Evolutionary conservation across 441 rosid genomes (phyloP).

Genomic region (Eutrema salsugineum): DNA sequence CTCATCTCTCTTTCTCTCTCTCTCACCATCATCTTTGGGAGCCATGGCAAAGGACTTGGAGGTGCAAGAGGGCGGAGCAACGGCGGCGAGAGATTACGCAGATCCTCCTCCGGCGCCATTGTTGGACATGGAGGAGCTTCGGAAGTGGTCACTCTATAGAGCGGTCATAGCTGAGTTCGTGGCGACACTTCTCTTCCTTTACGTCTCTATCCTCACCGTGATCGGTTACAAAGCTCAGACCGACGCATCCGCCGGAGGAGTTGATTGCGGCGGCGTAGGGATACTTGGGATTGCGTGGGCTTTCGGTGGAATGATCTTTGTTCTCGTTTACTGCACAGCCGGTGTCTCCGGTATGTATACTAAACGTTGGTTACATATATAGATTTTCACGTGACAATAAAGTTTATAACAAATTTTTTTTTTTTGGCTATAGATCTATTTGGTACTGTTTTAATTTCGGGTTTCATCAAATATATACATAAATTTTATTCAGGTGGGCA

Average conservation of each 20-base stretch:
- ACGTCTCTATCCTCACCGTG: conserved; percentile 48
- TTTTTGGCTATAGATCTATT: not conserved
- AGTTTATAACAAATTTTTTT: not conserved
- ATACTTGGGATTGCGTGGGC: conserved; percentile 63
- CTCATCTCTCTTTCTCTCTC: conserved; percentile 13
- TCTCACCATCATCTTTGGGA: not conserved
- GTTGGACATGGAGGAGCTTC: conserved; percentile 43
- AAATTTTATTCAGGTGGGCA: too few species aligned
- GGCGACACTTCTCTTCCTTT: conserved; percentile 56
- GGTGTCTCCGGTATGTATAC: conserved; percentile 52
- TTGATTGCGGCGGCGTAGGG: conserved; percentile 53
- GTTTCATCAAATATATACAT: too few species aligned
- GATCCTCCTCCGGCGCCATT: conserved; percentile 55
- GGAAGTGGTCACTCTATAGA: conserved; percentile 52
- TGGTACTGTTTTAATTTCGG: too few species aligned
- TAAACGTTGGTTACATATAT: not conserved
- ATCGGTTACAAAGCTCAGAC: conserved; percentile 50
- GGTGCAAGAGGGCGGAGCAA: conserved; percentile 38
- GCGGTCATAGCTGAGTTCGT: conserved; percentile 59
- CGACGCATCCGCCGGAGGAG: conserved; percentile 23
- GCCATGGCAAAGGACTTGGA: conserved; percentile 62
- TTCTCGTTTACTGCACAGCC: conserved; percentile 63
- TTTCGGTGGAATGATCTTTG: conserved; percentile 64
- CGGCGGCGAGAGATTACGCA: conserved; percentile 42
- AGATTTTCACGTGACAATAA: not conserved